A percentile compares a stretch with the other conserved stretches of the same genome.
phyloP scores from a whole-genome alignment of 257 asterid genomes.

The Asclepias syriaca region DNA sequence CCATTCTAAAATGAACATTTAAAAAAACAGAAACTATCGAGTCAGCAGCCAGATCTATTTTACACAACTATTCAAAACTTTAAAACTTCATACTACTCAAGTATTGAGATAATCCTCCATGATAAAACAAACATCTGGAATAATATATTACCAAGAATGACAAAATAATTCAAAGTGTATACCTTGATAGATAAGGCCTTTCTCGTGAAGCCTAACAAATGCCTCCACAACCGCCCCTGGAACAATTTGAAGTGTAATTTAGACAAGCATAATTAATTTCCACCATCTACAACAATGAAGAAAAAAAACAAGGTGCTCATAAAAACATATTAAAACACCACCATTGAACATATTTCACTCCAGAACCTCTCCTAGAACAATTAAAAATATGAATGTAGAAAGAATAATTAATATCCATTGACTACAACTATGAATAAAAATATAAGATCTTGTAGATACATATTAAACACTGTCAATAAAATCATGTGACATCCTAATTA shows the following conservation, averaged over 20 bases:
- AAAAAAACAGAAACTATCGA: background rate
- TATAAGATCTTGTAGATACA: background rate
- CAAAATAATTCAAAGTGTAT: constrained; percentile 5
- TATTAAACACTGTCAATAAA: background rate
- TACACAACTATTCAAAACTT: background rate
- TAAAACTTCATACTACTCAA: background rate
- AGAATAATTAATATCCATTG: background rate
- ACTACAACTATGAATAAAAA: background rate
- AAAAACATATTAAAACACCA: background rate
- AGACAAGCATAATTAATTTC: background rate
- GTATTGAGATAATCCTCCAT: background rate
- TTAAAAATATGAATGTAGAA: constrained; percentile 19
- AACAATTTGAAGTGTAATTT: constrained; percentile 25
- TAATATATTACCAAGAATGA: background rate
- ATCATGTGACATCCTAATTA: constrained; percentile 15
- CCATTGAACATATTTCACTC: constrained; percentile 27
- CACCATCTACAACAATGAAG: background rate
- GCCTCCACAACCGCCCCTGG: constrained; percentile 96
- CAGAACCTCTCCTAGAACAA: constrained; percentile 71
- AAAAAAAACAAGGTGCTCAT: background rate
- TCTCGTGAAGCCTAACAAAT: constrained; percentile 90
- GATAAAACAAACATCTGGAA: background rate
- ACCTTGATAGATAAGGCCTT: constrained; percentile 97
- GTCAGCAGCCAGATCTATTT: background rate
- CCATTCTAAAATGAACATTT: background rate